Base-by-base conservation (phyloP, 208 protist species). In the Acanthamoeba culbertsoni region DNA sequence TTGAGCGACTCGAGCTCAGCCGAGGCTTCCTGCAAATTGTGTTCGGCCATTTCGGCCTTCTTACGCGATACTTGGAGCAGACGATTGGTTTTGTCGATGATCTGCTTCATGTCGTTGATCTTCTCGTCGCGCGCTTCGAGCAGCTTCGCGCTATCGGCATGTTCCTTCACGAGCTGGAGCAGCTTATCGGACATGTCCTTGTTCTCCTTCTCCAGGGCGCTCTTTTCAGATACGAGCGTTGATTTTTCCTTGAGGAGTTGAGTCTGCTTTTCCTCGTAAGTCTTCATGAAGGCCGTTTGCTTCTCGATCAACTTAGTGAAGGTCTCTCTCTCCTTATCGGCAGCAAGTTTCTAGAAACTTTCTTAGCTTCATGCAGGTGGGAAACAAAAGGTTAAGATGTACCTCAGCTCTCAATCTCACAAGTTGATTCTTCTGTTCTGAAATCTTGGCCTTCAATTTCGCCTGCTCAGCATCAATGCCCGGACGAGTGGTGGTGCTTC, bases 241-340 rank as follows among this genome's bases (percentile, higher is more conserved):
- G 28, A 28, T 53, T 90, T 90, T 6, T 90, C 82, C 40, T 71
- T 90, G 2, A 35, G 31, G 16, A 90, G 82, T 53, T 90, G 82
- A n/a, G 82, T 40, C 10, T 23, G 12, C 82, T 90, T 90, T 26
- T 90, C 82, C 51, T 90, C 82, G 48, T 90, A 53, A 16, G 82
- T 43, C 82, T 90, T 90, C 43, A 90, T 28, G 40, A 71, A 35
- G 1, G 35, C 57, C 16, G 62, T 71, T 7, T 35, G 37, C 82
- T 90, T 90, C 46, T 90, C 82, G 23, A 90, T 35, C 37, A 33
- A 46, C 82, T 90, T 90, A 6, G 37, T 90, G 48, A 68, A 53
- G 8, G 42, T 35, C 2, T 90, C 82, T 2, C 40, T 28, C 31
- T 90, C 40, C 57, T 90, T 35, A 45, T 68, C 40, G 26, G n/a